Conservation (phyloP, 495 filamentous ascomycete species). For the Aspergillus taichungensis region DNA sequence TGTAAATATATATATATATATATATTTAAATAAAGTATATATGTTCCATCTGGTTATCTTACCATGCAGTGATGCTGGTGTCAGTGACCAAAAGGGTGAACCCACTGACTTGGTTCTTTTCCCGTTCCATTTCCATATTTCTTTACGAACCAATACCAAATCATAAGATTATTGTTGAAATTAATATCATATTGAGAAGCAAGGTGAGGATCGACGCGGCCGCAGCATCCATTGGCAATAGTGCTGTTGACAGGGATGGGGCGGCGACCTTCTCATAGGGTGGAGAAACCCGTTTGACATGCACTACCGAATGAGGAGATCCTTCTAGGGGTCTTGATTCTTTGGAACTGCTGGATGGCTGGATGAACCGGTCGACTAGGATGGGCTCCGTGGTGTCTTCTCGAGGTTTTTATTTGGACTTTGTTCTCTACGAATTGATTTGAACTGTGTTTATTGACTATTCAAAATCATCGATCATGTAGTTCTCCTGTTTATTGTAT, state of each 20-base stretch:
- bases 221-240: constrained; percentile 35
- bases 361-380: too few species aligned
- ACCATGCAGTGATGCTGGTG: constrained; percentile 17
- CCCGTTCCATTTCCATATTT: background rate
- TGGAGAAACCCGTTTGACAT: constrained; percentile 6
- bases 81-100: constrained; percentile 20
- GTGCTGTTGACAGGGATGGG: constrained; percentile 26
- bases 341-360: too few species aligned
- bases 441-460: too few species aligned
- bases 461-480: too few species aligned
- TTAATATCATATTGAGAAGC: constrained; percentile 9
- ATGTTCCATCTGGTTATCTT: constrained; percentile 29
- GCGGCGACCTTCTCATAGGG: constrained; percentile 1
- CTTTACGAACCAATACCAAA: constrained; percentile 13
- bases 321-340: background rate
- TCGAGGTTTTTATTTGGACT: constrained; percentile 14
- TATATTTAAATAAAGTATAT: constrained; percentile 9
- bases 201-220: constrained; percentile 29
- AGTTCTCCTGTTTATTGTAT: too few species aligned
- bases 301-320: constrained; percentile 10
- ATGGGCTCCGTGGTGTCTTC: too few species aligned
- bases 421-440: too few species aligned
- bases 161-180: too few species aligned
- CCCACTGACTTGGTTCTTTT: background rate
- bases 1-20: constrained; percentile 5